Evolutionary conservation across 2,329 filamentous ascomycete species (phyloP).

Genomic region (Calonectria pseudoreteaudii): DNA sequence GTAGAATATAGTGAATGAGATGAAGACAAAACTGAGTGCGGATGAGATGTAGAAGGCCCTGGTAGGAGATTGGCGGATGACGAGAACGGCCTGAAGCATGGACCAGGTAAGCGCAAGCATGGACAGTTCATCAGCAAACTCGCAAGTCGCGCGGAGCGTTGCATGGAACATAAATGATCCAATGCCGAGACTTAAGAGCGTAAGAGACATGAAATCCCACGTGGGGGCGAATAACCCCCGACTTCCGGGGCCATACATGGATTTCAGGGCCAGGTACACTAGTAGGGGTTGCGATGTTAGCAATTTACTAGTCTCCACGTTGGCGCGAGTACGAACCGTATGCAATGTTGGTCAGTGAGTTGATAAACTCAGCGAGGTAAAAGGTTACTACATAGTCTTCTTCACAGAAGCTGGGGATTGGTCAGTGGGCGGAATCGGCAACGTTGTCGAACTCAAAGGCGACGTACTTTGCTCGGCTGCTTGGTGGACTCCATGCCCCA

Average conservation of each 20-base stretch:
- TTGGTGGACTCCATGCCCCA: conserved; percentile 54
- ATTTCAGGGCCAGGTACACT: conserved; percentile 57
- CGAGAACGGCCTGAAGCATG: conserved; percentile 62
- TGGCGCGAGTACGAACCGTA: conserved; percentile 52
- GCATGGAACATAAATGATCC: conserved; percentile 59
- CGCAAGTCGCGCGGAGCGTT: conserved; percentile 54
- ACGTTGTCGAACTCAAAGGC: not conserved
- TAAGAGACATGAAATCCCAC: conserved; percentile 55
- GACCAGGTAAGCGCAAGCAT: conserved; percentile 67
- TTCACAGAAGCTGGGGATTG: conserved; percentile 49
- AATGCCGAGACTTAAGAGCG: conserved; percentile 55
- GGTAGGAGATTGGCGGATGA: conserved; percentile 54
- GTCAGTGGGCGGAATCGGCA: conserved; percentile 22
- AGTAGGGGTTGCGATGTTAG: not conserved
- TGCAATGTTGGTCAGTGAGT: conserved; percentile 55
- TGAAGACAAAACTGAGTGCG: conserved; percentile 54
- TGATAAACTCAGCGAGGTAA: conserved; percentile 59
- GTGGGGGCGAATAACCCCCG: conserved; percentile 45
- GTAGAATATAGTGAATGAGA: conserved; percentile 56
- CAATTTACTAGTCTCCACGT: conserved; percentile 19
- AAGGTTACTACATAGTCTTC: conserved; percentile 61
- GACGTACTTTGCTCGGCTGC: conserved; percentile 53
- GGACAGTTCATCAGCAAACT: conserved; percentile 66
- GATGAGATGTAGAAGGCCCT: conserved; percentile 49
- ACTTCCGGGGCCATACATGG: conserved; percentile 49